A percentile compares a stretch with the other conserved stretches of the same genome.
These are phyloP conservation scores for Globisporangium nodosum DNA, from an alignment of 352 stramenopile species.

Conservation along the genomic window DNA sequence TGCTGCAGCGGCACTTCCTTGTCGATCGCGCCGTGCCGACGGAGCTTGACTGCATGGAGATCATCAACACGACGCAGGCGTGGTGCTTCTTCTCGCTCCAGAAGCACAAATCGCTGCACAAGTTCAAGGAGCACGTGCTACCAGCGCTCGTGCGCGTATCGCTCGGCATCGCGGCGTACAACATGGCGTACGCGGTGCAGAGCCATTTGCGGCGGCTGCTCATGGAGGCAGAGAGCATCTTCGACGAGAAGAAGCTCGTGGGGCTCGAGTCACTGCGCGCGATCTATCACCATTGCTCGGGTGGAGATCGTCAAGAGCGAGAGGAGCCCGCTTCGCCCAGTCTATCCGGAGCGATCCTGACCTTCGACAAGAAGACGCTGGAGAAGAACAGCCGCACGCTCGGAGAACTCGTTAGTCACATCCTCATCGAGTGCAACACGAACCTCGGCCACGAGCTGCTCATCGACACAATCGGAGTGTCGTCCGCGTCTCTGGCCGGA, in stretches of 20 bases:
- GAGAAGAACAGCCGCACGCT: conserved; percentile 21
- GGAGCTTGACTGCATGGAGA: conserved; percentile 68
- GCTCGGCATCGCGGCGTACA: conserved; percentile 55
- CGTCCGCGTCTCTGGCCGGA: neutral
- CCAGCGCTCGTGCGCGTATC: conserved; percentile 47
- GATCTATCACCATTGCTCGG: conserved; percentile 17
- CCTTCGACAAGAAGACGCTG: conserved; percentile 36
- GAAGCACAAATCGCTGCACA: conserved; percentile 30
- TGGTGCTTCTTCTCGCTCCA: conserved; percentile 70
- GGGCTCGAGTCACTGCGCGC: conserved; percentile 37
- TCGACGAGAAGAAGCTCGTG: conserved; percentile 71
- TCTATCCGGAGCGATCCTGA: neutral
- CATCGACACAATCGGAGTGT: conserved; percentile 4
- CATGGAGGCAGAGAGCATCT: conserved; percentile 49
- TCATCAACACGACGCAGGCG: conserved; percentile 76
- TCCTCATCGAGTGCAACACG: conserved; percentile 68
- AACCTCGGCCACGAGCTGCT: conserved; percentile 38
- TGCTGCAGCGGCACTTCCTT: conserved; percentile 46
- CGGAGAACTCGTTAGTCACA: conserved; percentile 52
- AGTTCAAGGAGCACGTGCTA: conserved; percentile 29
- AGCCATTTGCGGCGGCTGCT: conserved; percentile 60
- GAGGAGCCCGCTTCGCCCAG: too few relatives aligned
- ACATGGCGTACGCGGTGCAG: conserved; percentile 60
- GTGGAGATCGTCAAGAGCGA: neutral
- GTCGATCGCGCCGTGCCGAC: conserved; percentile 29